Evolutionary conservation across 257 asterid genomes (phyloP).

Genomic region (Gynochthodes officinalis): DNA sequence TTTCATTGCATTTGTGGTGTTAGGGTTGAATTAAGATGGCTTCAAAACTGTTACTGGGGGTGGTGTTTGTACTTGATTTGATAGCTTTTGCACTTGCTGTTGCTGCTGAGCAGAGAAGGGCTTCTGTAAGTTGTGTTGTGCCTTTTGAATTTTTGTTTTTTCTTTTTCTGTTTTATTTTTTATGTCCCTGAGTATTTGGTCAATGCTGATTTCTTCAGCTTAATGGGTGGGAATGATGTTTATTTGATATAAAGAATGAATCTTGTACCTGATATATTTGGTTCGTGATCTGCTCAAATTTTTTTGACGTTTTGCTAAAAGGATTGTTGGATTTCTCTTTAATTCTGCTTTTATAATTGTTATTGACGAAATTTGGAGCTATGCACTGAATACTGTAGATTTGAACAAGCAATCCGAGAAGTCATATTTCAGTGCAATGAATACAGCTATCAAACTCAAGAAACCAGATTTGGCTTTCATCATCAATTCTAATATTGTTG

Average conservation of each 20-base stretch:
- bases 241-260: not conserved
- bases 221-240: not conserved
- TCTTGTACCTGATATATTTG: not conserved
- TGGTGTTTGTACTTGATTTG: conserved; percentile 57
- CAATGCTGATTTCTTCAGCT: not conserved
- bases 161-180: not conserved
- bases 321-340: not conserved
- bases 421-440: no score
- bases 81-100: conserved; percentile 79
- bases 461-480: not conserved
- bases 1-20: not conserved
- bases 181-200: not conserved
- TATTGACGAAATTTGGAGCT: not conserved
- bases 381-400: not conserved
- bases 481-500: not conserved
- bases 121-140: conserved; percentile 44
- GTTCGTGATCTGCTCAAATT: conserved; percentile 3
- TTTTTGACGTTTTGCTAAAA: not conserved
- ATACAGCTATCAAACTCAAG: not conserved
- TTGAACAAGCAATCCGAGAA: not conserved
- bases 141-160: not conserved
- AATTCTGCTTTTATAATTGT: no score
- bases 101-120: conserved; percentile 69
- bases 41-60: conserved; percentile 45
- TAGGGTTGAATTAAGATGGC: conserved; percentile 35